Conservation (phyloP, 108 stramenopile species). For the Cyclotella kingstonii region DNA sequence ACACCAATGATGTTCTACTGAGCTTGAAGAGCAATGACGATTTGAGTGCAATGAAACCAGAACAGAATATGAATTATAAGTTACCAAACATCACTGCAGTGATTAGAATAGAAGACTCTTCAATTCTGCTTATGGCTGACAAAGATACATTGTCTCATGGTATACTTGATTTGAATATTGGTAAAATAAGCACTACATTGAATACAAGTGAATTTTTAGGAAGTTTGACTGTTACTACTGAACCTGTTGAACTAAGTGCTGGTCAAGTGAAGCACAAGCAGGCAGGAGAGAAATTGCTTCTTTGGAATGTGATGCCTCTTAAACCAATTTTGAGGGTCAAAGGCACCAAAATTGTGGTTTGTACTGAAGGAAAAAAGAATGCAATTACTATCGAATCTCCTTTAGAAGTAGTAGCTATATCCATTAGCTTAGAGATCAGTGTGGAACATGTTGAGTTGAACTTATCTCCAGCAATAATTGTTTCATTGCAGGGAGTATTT, state of each 20-base stretch:
- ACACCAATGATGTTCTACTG: background rate
- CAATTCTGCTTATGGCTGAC: conserved; percentile 24
- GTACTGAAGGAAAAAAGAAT: conserved; percentile 2
- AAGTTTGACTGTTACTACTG: conserved; percentile 3
- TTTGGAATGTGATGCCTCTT: conserved; percentile 25
- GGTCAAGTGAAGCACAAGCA: conserved; percentile 13
- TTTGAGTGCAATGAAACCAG: background rate
- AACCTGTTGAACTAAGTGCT: conserved; percentile 15
- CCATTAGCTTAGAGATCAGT: no score
- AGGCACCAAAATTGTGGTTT: conserved; percentile 16
- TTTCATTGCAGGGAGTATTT: no score
- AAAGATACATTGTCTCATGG: conserved; percentile 4
- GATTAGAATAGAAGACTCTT: conserved; percentile 7
- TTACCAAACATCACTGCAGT: conserved; percentile 9
- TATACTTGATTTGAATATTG: conserved; percentile 21
- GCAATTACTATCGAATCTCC: no score
- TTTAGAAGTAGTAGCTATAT: no score
- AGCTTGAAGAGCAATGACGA: background rate
- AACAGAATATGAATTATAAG: background rate
- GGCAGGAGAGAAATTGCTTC: background rate
- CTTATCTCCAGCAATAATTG: no score
- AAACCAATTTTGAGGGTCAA: conserved; percentile 24
- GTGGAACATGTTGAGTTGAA: no score
- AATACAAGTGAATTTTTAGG: conserved; percentile 5
- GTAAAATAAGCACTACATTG: conserved; percentile 1